phyloP scores from a whole-genome alignment of 177 flowering plant genomes.

The Telopea speciosissima region DNA sequence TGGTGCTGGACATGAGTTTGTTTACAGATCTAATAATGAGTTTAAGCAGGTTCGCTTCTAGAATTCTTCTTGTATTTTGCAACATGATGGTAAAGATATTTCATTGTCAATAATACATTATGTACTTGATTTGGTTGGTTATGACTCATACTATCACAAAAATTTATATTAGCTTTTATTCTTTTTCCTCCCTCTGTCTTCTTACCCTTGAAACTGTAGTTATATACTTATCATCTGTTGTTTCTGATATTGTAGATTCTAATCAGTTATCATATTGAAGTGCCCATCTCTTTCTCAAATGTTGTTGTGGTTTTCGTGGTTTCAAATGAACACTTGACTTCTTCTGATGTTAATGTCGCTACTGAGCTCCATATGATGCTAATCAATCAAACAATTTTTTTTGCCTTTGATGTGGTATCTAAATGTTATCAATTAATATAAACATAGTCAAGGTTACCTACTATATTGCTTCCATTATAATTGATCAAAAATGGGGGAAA shows the following conservation, averaged over 20 bases:
- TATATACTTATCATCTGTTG: neutral
- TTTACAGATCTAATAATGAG: slow-evolving; percentile 80
- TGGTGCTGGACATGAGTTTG: slow-evolving; percentile 75
- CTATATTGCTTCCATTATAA: too few species aligned
- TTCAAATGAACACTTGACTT: neutral
- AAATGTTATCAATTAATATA: too few species aligned
- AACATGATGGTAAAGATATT: neutral
- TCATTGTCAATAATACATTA: neutral
- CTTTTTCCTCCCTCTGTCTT: neutral
- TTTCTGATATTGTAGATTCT: neutral
- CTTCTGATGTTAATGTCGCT: neutral
- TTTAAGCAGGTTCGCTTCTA: slow-evolving; percentile 68
- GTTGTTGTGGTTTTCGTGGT: neutral
- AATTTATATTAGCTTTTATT: neutral
- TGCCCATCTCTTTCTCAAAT: neutral
- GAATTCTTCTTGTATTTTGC: neutral
- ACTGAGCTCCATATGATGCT: neutral
- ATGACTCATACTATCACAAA: neutral
- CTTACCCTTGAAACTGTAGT: neutral
- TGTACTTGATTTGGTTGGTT: neutral
- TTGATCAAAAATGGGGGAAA: too few species aligned
- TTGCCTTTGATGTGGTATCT: too few species aligned
- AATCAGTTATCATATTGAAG: neutral
- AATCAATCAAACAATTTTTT: too few species aligned
- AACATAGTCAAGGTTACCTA: too few species aligned